Conservation (phyloP, 495 filamentous ascomycete species). For the Penicillium paradoxum region DNA sequence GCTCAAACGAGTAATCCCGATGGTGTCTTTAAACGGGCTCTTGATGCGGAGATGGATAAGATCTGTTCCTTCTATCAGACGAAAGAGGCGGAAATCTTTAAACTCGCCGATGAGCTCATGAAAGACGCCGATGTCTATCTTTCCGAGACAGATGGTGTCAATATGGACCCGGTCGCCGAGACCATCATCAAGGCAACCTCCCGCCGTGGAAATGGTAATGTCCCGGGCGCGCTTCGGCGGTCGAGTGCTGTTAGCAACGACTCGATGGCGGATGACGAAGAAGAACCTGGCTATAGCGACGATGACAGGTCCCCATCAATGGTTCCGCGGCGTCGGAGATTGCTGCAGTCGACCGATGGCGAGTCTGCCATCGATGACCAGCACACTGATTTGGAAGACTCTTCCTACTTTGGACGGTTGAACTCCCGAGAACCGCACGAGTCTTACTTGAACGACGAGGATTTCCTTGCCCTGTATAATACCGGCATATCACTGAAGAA, state of each 20-base stretch:
- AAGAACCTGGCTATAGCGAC: slow-evolving; percentile 51
- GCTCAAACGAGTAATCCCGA: slow-evolving; percentile 59
- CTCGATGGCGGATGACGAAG: slow-evolving; percentile 49
- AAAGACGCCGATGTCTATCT: slow-evolving; percentile 71
- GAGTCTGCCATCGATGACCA: slow-evolving; percentile 34
- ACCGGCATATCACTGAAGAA: slow-evolving; percentile 86
- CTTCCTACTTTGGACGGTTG: slow-evolving; percentile 26
- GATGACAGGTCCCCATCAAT: slow-evolving; percentile 24
- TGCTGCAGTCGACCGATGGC: slow-evolving; percentile 27
- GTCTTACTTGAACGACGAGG: slow-evolving; percentile 74
- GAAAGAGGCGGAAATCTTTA: slow-evolving; percentile 80
- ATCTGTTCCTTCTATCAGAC: slow-evolving; percentile 81
- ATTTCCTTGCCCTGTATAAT: slow-evolving; percentile 65
- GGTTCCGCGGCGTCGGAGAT: slow-evolving; percentile 8
- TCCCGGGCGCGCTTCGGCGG: slow-evolving; percentile 40
- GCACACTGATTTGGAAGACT: slow-evolving; percentile 44
- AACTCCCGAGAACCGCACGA: slow-evolving; percentile 22
- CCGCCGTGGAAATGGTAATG: slow-evolving; percentile 39
- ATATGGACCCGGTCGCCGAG: slow-evolving; percentile 51
- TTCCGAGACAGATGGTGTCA: slow-evolving; percentile 53
- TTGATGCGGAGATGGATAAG: slow-evolving; percentile 91
- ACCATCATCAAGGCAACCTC: slow-evolving; percentile 40
- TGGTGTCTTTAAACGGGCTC: slow-evolving; percentile 65
- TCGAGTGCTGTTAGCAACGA: slow-evolving; percentile 46
- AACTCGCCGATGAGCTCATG: slow-evolving; percentile 71